These are phyloP conservation scores for Tetracladium maxilliforme DNA, from an alignment of 2,329 filamentous ascomycete species.

Conservation along the genomic window DNA sequence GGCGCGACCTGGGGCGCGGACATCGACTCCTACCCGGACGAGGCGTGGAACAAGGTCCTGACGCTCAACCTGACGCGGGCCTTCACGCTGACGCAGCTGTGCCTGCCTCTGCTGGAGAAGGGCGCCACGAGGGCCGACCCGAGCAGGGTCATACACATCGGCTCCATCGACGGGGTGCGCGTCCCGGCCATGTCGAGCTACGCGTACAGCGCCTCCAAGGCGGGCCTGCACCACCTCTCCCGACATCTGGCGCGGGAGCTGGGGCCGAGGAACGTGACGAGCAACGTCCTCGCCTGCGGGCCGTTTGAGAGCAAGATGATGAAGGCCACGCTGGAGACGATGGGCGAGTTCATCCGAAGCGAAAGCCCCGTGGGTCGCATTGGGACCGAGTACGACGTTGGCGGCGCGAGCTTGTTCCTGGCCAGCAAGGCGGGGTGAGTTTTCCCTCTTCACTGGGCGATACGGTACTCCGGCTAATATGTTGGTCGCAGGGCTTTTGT, in stretches of 20 bases:
- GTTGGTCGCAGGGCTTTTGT: slow-evolving; percentile 43
- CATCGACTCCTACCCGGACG: slow-evolving; percentile 42
- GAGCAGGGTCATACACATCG: slow-evolving; percentile 48
- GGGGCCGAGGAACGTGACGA: slow-evolving; percentile 43
- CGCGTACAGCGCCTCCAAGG: slow-evolving; percentile 47
- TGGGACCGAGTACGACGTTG: slow-evolving; percentile 53
- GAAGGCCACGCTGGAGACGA: slow-evolving; percentile 50
- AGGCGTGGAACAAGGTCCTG: slow-evolving; percentile 41
- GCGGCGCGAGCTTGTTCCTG: slow-evolving; percentile 57
- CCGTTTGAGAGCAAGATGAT: slow-evolving; percentile 62
- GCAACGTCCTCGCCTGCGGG: slow-evolving; percentile 57
- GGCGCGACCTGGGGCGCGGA: slow-evolving; percentile 50
- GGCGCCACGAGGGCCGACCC: slow-evolving; percentile 26
- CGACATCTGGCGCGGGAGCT: slow-evolving; percentile 49
- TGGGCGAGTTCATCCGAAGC: slow-evolving; percentile 35
- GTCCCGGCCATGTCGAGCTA: slow-evolving; percentile 44
- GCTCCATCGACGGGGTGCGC: slow-evolving; percentile 45
- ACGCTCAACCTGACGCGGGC: slow-evolving; percentile 47
- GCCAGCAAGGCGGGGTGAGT: slow-evolving; percentile 54
- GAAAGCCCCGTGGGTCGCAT: slow-evolving; percentile 54
- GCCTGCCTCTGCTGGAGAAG: slow-evolving; percentile 46
- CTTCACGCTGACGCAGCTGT: slow-evolving; percentile 48
- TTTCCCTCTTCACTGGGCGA: slow-evolving; percentile 5
- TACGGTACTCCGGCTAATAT: neutral
- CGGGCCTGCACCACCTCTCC: slow-evolving; percentile 47